Evolutionary conservation across 257 asterid species (phyloP).

Genomic region (Petunia axillaris): DNA sequence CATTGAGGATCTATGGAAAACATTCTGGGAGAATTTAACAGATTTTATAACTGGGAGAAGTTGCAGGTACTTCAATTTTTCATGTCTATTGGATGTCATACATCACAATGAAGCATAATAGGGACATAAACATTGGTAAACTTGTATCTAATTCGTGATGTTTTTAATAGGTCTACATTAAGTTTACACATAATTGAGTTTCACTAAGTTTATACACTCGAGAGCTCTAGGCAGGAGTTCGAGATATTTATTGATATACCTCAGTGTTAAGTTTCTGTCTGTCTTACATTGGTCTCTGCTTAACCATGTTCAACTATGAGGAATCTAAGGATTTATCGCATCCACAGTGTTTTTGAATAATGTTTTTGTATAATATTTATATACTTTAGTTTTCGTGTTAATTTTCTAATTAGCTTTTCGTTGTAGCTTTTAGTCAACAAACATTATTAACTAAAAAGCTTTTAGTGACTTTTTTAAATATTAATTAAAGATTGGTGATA

Average conservation of each 20-base stretch:
- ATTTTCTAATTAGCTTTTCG: neutral
- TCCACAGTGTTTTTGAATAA: neutral
- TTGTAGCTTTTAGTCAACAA: constrained; percentile 6
- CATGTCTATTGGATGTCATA: neutral
- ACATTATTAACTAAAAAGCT: neutral
- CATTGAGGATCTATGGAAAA: constrained; percentile 73
- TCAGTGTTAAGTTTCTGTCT: constrained; percentile 3
- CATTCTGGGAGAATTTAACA: constrained; percentile 53
- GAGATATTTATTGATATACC: neutral
- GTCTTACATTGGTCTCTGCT: neutral
- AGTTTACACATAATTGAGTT: constrained; percentile 8
- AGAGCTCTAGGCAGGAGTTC: neutral
- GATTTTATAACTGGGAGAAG: constrained; percentile 78
- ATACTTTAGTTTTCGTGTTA: constrained; percentile 1
- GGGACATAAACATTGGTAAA: neutral
- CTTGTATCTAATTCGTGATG: neutral
- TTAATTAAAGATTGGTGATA: constrained; percentile 2
- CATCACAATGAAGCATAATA: neutral
- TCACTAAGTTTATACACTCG: neutral
- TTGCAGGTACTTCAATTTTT: constrained; percentile 64
- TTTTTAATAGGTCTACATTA: neutral
- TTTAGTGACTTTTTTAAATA: neutral
- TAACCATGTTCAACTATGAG: constrained; percentile 5
- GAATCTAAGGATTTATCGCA: neutral
- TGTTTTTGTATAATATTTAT: neutral